Evolutionary conservation across 2,329 filamentous ascomycete species (phyloP).

Genomic region (Didymella pomorum): DNA sequence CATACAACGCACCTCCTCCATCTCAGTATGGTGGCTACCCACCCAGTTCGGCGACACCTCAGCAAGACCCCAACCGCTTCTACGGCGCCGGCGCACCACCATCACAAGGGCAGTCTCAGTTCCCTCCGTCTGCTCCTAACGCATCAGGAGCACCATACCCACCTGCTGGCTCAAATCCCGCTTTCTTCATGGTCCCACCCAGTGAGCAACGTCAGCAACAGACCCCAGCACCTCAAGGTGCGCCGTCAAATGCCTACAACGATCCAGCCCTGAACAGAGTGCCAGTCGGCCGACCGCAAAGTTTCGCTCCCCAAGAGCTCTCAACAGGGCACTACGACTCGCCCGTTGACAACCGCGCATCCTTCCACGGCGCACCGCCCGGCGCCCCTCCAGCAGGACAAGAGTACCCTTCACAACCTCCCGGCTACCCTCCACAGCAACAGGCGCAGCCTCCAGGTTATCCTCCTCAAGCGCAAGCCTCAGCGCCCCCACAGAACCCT

Average conservation of each 20-base stretch:
- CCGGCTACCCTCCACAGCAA: slow-evolving; percentile 27
- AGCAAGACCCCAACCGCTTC: slow-evolving; percentile 42
- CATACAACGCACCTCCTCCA: slow-evolving; percentile 45
- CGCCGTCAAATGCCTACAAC: slow-evolving; percentile 49
- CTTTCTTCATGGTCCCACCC: slow-evolving; percentile 52
- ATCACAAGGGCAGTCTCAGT: slow-evolving; percentile 47
- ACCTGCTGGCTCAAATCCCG: slow-evolving; percentile 44
- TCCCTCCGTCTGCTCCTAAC: slow-evolving; percentile 45
- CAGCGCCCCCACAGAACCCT: slow-evolving; percentile 29
- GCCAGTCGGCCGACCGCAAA: slow-evolving; percentile 47
- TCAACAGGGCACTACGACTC: slow-evolving; percentile 58
- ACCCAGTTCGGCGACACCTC: slow-evolving; percentile 42
- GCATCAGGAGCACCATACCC: slow-evolving; percentile 52
- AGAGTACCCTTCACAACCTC: slow-evolving; percentile 27
- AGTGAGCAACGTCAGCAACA: slow-evolving; percentile 42
- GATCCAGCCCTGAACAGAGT: slow-evolving; percentile 47
- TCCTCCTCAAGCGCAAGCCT: slow-evolving; percentile 34
- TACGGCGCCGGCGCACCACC: slow-evolving; percentile 44
- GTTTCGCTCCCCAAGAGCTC: slow-evolving; percentile 57
- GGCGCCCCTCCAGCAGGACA: slow-evolving; percentile 40
- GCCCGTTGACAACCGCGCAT: slow-evolving; percentile 56
- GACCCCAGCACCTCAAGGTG: slow-evolving; percentile 39
- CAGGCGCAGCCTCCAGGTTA: slow-evolving; percentile 32
- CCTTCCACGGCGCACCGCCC: slow-evolving; percentile 43
- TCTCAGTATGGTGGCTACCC: slow-evolving; percentile 45